Evolutionary conservation across 345 rosid species (phyloP).

Genomic region (Triadica sebifera): DNA sequence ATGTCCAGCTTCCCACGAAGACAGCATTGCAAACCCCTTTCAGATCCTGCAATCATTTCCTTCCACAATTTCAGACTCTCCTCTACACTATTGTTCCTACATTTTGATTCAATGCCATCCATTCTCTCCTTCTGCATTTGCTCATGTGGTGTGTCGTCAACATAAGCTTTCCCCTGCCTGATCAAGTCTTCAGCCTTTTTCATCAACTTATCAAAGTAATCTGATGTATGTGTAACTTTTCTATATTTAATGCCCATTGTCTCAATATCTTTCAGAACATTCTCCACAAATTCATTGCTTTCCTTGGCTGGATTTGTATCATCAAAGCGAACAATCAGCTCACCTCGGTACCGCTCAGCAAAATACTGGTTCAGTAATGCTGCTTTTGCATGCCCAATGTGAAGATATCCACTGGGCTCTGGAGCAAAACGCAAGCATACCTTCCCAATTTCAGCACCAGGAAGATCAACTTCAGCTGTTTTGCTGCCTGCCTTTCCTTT

Average conservation of each 20-base stretch:
- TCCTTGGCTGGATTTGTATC: constrained; percentile 98
- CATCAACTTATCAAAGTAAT: constrained; percentile 79
- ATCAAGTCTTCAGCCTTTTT: constrained; percentile 83
- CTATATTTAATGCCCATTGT: constrained; percentile 80
- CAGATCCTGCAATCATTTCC: constrained; percentile 78
- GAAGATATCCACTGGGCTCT: constrained; percentile 96
- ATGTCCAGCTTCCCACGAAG: constrained; percentile 88
- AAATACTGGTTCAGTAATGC: constrained; percentile 86
- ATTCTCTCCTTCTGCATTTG: constrained; percentile 87
- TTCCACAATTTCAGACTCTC: constrained; percentile 78
- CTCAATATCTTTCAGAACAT: constrained; percentile 72
- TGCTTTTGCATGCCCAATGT: constrained; percentile 93
- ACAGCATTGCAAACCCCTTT: constrained; percentile 80
- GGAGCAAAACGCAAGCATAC: constrained; percentile 90
- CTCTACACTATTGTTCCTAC: constrained; percentile 61
- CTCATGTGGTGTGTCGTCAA: constrained; percentile 89
- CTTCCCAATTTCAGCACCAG: constrained; percentile 75
- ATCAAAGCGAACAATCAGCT: constrained; percentile 83
- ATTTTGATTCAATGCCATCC: constrained; percentile 90
- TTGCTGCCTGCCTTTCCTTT: constrained; percentile 45
- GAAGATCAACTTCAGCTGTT: constrained; percentile 67
- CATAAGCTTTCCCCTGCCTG: constrained; percentile 75
- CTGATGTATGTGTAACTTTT: constrained; percentile 78
- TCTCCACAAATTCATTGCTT: constrained; percentile 92
- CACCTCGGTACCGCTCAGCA: constrained; percentile 80